Base-by-base conservation (phyloP, 1,139 yeast genomes). In the Taphrina communis region DNA sequence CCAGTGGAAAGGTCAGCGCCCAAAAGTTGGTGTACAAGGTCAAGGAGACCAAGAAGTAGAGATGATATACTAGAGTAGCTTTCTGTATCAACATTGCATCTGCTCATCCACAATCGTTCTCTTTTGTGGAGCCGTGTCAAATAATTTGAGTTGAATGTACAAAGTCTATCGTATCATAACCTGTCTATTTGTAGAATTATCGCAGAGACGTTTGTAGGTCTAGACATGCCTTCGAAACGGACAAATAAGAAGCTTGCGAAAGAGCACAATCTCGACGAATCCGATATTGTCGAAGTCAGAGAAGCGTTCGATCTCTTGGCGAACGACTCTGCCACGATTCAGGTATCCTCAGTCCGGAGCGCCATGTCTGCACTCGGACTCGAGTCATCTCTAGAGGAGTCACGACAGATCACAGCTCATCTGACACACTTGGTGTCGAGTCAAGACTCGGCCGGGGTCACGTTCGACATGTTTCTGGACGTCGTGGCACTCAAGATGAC, bases 1-100 rank as follows among this genome's bases (percentile, higher is more conserved):
- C 46, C 38, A 66, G 46, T 14, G 69, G 69, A 44, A 66, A 70
- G 61, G 72, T 70, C 50, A 62, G 70, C 36, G 73, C 71, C 8
- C 44, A 57, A 36, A 72, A 72, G 68, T 42, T 62, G 51, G 62
- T 58, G 9, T 53, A 53, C 42, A 38, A 48, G 39, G 65, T 48
- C 41, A 50, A 59, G n/a, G 53, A 59, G 44, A 59, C 51, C 42
- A 44, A 59, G 55, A 44, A 44, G 65, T 60, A 50, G 57, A 46
- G 31, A 25, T 25, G 31, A 25, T 25, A 25, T 25, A 25, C 31
- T 25, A 25, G 31, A 25, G 31, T 25, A 25, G 31, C 31, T 25
- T 25, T 25, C 4, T 25, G 31, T 25, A 25, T 25, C 31, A 25
- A 4, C 31, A 25, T 25, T 25, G 31, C 31, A 25, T 25, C 31